phyloP scores from a whole-genome alignment of 2,329 filamentous ascomycete species.

The Teratosphaeriaceae sp. region DNA sequence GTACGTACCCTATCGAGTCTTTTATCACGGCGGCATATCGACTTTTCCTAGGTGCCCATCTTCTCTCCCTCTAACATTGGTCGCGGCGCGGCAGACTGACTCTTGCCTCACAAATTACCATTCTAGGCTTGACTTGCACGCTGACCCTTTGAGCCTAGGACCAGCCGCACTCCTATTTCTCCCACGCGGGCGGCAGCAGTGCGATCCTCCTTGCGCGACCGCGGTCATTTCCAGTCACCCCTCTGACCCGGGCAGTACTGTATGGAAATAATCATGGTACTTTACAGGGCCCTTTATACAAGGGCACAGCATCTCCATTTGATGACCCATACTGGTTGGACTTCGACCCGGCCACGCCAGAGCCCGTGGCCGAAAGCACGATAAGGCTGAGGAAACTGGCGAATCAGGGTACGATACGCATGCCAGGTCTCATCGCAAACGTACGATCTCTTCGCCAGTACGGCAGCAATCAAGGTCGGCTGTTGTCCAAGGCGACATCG shows the following conservation, averaged over 20 bases:
- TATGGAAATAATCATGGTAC: constrained; percentile 3
- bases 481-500: background rate
- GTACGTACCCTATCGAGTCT: too few species aligned
- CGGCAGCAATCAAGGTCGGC: background rate
- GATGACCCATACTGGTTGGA: constrained; percentile 6
- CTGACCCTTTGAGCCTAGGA: too few species aligned
- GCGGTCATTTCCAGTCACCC: background rate
- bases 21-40: too few species aligned
- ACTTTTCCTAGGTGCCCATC: too few species aligned
- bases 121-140: too few species aligned
- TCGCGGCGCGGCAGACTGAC: too few species aligned
- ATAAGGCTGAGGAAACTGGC: constrained; percentile 1
- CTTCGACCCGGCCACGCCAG: background rate
- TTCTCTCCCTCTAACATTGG: too few species aligned
- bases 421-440: constrained; percentile 3
- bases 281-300: constrained; percentile 1
- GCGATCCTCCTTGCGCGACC: background rate
- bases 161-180: constrained; percentile 1
- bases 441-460: background rate
- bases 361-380: background rate
- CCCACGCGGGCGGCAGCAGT: constrained; percentile 3
- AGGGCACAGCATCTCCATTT: background rate
- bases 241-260: constrained; percentile 1
- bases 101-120: too few species aligned
- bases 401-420: background rate